These are phyloP conservation scores for Ramalina peruviana DNA, from an alignment of 495 filamentous ascomycete genomes.

Conservation along the genomic window DNA sequence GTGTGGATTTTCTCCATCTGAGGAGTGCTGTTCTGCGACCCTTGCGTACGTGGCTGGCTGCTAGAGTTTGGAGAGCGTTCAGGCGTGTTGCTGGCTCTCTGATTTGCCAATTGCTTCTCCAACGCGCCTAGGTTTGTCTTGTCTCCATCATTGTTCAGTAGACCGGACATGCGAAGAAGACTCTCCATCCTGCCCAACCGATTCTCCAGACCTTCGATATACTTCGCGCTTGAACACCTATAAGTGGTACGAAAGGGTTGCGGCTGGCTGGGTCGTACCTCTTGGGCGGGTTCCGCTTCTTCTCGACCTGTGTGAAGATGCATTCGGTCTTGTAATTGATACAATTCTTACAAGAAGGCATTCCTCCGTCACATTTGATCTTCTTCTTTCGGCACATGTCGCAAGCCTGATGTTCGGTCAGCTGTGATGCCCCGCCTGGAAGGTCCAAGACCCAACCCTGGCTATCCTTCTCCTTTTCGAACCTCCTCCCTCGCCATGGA, in stretches of 20 bases:
- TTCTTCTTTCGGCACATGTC: conserved; percentile 99
- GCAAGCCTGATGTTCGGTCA: conserved; percentile 52
- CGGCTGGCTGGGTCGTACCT: conserved; percentile 42
- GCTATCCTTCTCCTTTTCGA: conserved; percentile 89
- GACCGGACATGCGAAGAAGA: conserved; percentile 69
- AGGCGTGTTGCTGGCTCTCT: conserved; percentile 31
- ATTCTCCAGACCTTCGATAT: conserved; percentile 96
- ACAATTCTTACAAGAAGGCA: conserved; percentile 90
- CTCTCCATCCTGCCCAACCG: conserved; percentile 88
- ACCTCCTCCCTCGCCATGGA: conserved; percentile 55
- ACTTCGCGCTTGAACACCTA: conserved; percentile 60
- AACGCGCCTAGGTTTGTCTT: conserved; percentile 78
- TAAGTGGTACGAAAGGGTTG: conserved; percentile 7
- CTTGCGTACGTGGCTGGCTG: conserved; percentile 16
- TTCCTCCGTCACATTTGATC: conserved; percentile 97
- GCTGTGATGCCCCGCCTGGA: background rate
- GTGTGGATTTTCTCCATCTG: conserved; percentile 39
- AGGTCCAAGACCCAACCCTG: conserved; percentile 40
- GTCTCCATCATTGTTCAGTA: conserved; percentile 75
- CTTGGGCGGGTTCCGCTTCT: conserved; percentile 96
- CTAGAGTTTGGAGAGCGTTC: conserved; percentile 18
- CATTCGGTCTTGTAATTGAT: conserved; percentile 98
- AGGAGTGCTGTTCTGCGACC: conserved; percentile 33
- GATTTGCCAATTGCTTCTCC: conserved; percentile 68
- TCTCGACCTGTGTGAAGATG: conserved; percentile 94